Evolutionary conservation across 495 filamentous ascomycete species (phyloP), one percentile per base, ranked within the genome.

Genomic region (Parathielavia hyrcaniae): DNA sequence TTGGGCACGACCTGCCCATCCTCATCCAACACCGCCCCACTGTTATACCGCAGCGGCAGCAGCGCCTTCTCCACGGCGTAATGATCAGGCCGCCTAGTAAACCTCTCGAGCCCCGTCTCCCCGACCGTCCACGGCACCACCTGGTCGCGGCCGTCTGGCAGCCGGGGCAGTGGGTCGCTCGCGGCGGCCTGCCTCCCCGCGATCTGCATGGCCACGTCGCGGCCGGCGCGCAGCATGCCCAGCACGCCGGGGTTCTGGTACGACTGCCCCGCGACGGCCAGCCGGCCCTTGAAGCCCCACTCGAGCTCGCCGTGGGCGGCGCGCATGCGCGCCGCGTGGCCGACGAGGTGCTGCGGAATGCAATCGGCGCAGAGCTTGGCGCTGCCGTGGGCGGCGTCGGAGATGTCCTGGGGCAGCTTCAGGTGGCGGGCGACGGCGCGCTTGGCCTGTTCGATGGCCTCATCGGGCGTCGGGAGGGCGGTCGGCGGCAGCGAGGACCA

Each of bases 321-420:
- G 19, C 63, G 67, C 81, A 96, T 85, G 53, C 83, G 79, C 5
- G 67, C 61, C 34, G 81, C 64, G 72, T 97, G 91, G 19, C 88
- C 88, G 1, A 95, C 85, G 0, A 74, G 77, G 64, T 95, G 95
- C 70, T 97, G 93, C 6, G 93, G 93, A 43, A 98, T 90, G 64
- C 91, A 95, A 41, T 92, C 75, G 50, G 74, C 75, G 64, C 91
- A 86, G 41, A 96, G 68, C 30, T 75, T 78, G 22, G 79, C 83
- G 55, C 79, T 74, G 20, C 77, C 76, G 3, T 83, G 73, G 3
- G 73, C 72, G 2, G 84, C 86, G 22, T 75, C 70, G 8, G 79
- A 81, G 12, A 57, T 64, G 20, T 56, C 30, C 11, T 61, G 32
- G 0, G 66, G 74, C 67, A 97, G 88, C 23, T 75, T 73, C 4